Conservation (phyloP, 2,329 filamentous ascomycete species). For the Sclerotiophoma versabilis region DNA sequence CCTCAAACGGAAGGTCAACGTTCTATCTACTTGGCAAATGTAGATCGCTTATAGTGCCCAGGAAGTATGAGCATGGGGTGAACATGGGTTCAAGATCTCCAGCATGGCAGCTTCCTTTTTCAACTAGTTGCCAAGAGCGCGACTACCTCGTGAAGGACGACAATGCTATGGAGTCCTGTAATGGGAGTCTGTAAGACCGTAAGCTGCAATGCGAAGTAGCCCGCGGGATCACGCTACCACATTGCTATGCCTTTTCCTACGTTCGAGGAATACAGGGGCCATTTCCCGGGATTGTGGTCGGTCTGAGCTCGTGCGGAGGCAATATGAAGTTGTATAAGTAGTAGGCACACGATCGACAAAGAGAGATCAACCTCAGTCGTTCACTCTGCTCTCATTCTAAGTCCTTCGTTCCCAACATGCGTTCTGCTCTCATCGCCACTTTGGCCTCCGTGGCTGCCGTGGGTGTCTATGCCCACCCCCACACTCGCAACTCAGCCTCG, state of each 20-base stretch:
- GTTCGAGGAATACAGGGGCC: conserved; percentile 1
- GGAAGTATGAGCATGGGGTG: conserved; percentile 1
- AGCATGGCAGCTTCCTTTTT: conserved; percentile 15
- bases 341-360: conserved; percentile 2
- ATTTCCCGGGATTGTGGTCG: conserved; percentile 10
- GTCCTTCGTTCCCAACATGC: conserved; percentile 33
- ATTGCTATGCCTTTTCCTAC: conserved; percentile 7
- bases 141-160: conserved; percentile 12
- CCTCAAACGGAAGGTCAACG: conserved; percentile 21
- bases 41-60: conserved; percentile 19
- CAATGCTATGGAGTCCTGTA: conserved; percentile 10
- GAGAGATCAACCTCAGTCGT: conserved; percentile 14
- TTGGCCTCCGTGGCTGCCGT: conserved; percentile 37
- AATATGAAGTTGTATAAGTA: conserved; percentile 13
- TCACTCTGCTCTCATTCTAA: conserved; percentile 22
- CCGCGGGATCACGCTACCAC: conserved; percentile 15
- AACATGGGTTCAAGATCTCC: conserved; percentile 8
- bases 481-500: conserved; percentile 20
- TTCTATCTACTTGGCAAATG: conserved; percentile 17
- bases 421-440: conserved; percentile 40
- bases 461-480: conserved; percentile 34
- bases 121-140: conserved; percentile 10
- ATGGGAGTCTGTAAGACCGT: conserved; percentile 8
- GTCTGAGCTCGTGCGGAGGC: background rate
- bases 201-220: conserved; percentile 13